Base-by-base conservation (phyloP, 78 protist genomes). In the Cavenderia fasciculata region DNA sequence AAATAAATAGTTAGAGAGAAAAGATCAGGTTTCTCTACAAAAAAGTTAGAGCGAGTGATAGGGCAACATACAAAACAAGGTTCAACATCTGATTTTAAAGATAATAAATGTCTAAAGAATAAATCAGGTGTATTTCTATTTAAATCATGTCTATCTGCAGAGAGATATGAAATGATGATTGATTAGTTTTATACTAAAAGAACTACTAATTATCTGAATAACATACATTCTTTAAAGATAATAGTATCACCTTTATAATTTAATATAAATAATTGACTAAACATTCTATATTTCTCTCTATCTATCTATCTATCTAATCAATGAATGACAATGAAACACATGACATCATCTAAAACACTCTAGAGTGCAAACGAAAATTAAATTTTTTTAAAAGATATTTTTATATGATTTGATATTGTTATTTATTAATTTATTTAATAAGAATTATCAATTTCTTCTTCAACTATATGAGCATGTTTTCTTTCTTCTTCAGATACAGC, bases 221-320 rank as follows among this genome's bases (percentile, higher is more conserved):
- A 56, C 86, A 8, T 63, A 94, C 95, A 96, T 73, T 96, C 98
- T 69, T 74, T 82, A 66, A 46, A 54, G 10, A 96, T 75, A 62
- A 96, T 87, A 18, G 95, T 66, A 71, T 96, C 97, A 31, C 98
- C 98, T 61, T 95, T 78, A n/a, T 85, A 65, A 27, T 94, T 78
- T 43, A 96, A 87, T 25, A 96, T 68, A 59, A 96, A 96, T 36
- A 96, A 59, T 87, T 96, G 98, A 27, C 95, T 79, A 59, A 96
- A 68, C 90, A 78, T 93, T 29, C n/a, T n/a, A n/a, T n/a, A n/a
- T n/a, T n/a, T n/a, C n/a, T n/a, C n/a, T n/a, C n/a, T n/a, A n/a
- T n/a, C n/a, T n/a, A n/a, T n/a, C n/a, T n/a, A n/a, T n/a, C n/a
- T n/a, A n/a, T n/a, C n/a, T n/a, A n/a, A n/a, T n/a, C n/a, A n/a